Conservation (phyloP, 495 filamentous ascomycete species). For the Penicillium soppii region DNA sequence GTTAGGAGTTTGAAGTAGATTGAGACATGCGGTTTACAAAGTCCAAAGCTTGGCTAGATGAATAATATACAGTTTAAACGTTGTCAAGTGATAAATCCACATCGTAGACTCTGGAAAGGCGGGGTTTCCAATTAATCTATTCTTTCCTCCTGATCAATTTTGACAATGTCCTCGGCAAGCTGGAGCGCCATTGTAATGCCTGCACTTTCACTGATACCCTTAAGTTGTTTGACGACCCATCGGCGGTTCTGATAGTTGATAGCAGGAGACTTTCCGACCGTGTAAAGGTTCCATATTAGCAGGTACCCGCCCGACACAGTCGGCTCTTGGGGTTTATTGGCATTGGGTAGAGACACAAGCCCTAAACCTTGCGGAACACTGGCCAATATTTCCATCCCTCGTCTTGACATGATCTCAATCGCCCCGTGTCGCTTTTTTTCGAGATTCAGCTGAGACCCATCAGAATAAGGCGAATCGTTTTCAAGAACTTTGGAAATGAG, state of each 20-base stretch:
- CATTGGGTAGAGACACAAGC: constrained; percentile 1
- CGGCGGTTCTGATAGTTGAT: constrained; percentile 19
- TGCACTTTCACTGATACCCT: constrained; percentile 20
- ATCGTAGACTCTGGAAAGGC: too few relatives aligned
- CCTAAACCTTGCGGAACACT: constrained; percentile 40
- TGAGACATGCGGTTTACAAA: too few relatives aligned
- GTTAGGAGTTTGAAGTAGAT: too few relatives aligned
- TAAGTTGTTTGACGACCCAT: constrained; percentile 30
- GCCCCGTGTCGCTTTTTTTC: constrained; percentile 23
- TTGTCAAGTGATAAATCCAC: too few relatives aligned
- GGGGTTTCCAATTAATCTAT: too few relatives aligned
- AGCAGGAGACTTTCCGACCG: constrained; percentile 25
- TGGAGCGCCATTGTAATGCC: constrained; percentile 21
- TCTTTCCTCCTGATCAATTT: neutral
- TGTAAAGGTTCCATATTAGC: constrained; percentile 37
- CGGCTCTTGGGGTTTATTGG: neutral
- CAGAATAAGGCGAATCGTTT: too few relatives aligned
- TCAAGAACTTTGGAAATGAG: constrained; percentile 16
- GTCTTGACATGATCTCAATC: constrained; percentile 24
- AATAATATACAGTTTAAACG: too few relatives aligned
- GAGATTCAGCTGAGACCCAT: too few relatives aligned
- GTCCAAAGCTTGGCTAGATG: too few relatives aligned
- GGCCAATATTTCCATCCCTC: constrained; percentile 40
- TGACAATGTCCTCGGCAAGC: neutral
- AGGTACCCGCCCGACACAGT: constrained; percentile 31